Conservation (phyloP, 495 filamentous ascomycete species). For the Aspergillus egyptiacus region DNA sequence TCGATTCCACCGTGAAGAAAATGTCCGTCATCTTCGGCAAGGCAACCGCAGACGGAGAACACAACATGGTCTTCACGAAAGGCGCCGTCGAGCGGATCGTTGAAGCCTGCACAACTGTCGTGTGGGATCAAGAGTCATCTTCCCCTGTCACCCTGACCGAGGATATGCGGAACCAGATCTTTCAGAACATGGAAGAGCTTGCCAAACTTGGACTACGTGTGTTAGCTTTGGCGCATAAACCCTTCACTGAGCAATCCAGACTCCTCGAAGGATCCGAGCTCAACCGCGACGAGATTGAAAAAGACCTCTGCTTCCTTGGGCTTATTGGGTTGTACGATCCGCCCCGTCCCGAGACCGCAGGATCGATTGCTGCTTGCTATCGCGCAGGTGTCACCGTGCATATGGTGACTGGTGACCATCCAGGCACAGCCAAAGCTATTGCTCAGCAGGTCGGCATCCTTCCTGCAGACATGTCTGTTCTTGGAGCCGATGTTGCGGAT, state of each 20-base stretch:
- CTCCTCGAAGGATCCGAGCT: conserved; percentile 23
- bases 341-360: conserved; percentile 48
- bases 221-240: conserved; percentile 46
- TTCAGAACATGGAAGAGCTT: conserved; percentile 59
- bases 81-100: conserved; percentile 79
- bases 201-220: conserved; percentile 61
- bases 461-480: conserved; percentile 41
- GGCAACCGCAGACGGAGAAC: conserved; percentile 17
- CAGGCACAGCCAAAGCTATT: conserved; percentile 57
- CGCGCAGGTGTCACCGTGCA: conserved; percentile 61
- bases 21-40: conserved; percentile 60
- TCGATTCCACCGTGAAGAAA: conserved; percentile 62
- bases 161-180: conserved; percentile 41
- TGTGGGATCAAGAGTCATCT: conserved; percentile 30
- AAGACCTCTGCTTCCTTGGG: conserved; percentile 56
- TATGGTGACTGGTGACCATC: conserved; percentile 69
- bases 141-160: conserved; percentile 36
- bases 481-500: conserved; percentile 50
- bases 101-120: conserved; percentile 55
- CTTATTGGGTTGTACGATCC: conserved; percentile 71
- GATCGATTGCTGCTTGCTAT: conserved; percentile 55
- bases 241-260: conserved; percentile 27
- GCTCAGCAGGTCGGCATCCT: conserved; percentile 63
- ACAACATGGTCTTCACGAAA: conserved; percentile 58
- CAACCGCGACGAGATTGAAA: conserved; percentile 54